Evolutionary conservation across 768 basidiomycete species (phyloP), one percentile per base, ranked within the genome.

Genomic region (Tulasnella sp.): DNA sequence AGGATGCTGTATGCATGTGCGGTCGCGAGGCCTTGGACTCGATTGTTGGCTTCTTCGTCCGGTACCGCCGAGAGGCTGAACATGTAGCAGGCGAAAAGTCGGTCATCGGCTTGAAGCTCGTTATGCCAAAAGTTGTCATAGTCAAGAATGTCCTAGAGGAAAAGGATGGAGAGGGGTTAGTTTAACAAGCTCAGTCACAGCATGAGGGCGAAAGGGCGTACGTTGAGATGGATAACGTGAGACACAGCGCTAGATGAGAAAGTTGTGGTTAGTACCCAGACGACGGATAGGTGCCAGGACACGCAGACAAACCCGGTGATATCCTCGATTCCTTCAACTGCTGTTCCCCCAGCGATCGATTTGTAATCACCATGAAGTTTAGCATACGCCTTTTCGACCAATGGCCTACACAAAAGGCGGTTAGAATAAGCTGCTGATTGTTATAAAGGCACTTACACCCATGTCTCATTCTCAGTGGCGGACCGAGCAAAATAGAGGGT

Each of bases 331-430:
- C 77, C 80, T 63, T 81, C 78, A 48, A 71, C 71, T n/a, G 76
- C 69, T 21, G 68, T 58, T 4, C 79, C 80, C 21, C 73, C 73
- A 26, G 65, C 60, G 34, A 81, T 63, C 0, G 75, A 71, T 0
- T 72, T 70, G 66, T 78, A 81, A 59, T 77, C 76, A 2, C 79
- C 80, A 62, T 82, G 78, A 1, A 80, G 65, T 63, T 82, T 82
- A 0, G 80, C 80, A 56, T 76, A 82, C 3, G 80, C 80, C 64
- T 82, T 82, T 65, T 81, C 80, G 23, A 80, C 70, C 1, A 82
- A 67, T 1, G 80, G 76, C 0, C 68, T 68, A 51, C 19, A 11
- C 15, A 21, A 45, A 30, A 11, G 41, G 30, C 13, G 23, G 13
- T n/a, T 11, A 41, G 9, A 51, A 23, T 30, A 62, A 3, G 34